Evolutionary conservation across 1,139 yeast genomes (phyloP).

Genomic region (Taphrina betulina): DNA sequence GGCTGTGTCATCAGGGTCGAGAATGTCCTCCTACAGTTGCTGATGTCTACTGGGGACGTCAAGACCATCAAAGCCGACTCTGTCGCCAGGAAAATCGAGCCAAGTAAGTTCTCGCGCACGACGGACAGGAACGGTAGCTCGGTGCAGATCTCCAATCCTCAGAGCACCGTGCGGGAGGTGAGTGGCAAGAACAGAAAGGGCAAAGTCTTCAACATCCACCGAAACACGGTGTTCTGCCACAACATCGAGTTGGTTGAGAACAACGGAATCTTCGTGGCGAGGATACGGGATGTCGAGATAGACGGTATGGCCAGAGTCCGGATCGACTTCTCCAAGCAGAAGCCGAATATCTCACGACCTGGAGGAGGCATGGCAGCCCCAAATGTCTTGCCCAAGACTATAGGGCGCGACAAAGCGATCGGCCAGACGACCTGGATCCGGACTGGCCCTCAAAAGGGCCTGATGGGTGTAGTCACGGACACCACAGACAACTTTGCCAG

Average conservation of each 20-base stretch:
- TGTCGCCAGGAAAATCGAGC: constrained; percentile 69
- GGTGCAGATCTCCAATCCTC: constrained; percentile 72
- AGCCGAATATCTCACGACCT: constrained; percentile 14
- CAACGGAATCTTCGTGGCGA: constrained; percentile 52
- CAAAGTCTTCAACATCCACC: constrained; percentile 77
- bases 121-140: constrained; percentile 85
- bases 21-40: constrained; percentile 78
- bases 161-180: constrained; percentile 68
- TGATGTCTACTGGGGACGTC: constrained; percentile 79
- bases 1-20: constrained; percentile 91
- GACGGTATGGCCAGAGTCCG: constrained; percentile 43
- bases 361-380: constrained; percentile 54
- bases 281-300: constrained; percentile 21
- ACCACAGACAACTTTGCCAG: constrained; percentile 89
- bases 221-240: constrained; percentile 72
- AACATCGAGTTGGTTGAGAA: constrained; percentile 76
- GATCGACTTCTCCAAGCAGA: constrained; percentile 28
- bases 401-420: constrained; percentile 77
- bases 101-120: constrained; percentile 66
- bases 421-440: constrained; percentile 84
- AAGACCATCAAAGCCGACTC: constrained; percentile 72
- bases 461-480: constrained; percentile 89
- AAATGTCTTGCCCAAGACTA: constrained; percentile 49
- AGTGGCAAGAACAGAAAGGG: constrained; percentile 85
- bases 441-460: constrained; percentile 85